Evolutionary conservation across 2,329 filamentous ascomycete species (phyloP), one percentile per base, ranked within the genome.

Genomic region (Penicillium sp.): DNA sequence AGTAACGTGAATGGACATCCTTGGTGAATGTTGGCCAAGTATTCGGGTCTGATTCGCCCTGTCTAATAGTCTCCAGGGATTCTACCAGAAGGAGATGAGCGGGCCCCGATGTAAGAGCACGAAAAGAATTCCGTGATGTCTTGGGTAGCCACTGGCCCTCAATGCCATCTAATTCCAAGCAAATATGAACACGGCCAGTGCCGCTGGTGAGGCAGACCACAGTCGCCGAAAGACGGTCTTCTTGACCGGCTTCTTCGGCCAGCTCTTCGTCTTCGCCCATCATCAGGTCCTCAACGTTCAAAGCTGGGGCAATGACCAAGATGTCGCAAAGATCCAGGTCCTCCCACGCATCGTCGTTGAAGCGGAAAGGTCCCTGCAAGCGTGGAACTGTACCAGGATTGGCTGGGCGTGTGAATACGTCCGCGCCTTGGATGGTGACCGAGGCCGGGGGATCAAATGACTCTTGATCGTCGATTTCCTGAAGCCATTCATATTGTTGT

Each of bases 101-200:
- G 7, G 65, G 59, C 14, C 70, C 65, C 3, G 61, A 64, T 12
- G 64, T 39, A 23, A 67, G 66, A 9, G 63, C 60, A 16, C 55
- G 60, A 49, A 70, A 70, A 1, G 60, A 54, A 34, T 62, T 64
- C 33, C 59, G 64, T 35, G 54, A 62, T 12, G 59, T 58, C 36
- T 63, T 67, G 1, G 78, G 77, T 6, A 82, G 68, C 79, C 79
- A 82, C 50, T 77, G 74, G 6, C 75, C 78, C 48, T 79, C 71
- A 2, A 82, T 70, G 0, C 77, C 78, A 34, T 80, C 74, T 20
- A 80, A 56, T 47, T 82, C 76, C 17, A 82, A 66, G 44, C 74
- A 80, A 20, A 80, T 58, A 45, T 79, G 74, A 6, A 82, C 65
- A 37, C 74, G 68, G 30, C 73, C 73, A 14, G 67, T 70, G 22